Evolutionary conservation across 129 eudicot genomes (phyloP), one percentile per base, ranked within the genome.

Genomic region (Flaveria sonorensis): DNA sequence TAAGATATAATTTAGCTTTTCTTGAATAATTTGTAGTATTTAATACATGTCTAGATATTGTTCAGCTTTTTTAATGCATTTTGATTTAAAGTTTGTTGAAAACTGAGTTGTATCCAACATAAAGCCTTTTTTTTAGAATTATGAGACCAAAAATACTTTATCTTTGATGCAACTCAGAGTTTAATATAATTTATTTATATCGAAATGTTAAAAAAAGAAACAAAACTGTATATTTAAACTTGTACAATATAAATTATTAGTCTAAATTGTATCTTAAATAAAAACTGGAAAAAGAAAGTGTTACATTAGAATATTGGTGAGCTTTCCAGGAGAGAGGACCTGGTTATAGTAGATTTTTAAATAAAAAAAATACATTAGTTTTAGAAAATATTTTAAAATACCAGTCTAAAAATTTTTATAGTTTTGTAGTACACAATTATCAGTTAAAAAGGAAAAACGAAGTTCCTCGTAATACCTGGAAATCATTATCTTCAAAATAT

Each of bases 401-500:
- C 24, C 43, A 30, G 45, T 63, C 6, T 48, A 10, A 1, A 36
- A 30, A 36, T 36, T 36, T 6, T 4, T 36, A 36, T 36, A 36
- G 40, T 36, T 61, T 12, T 61, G 16, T 19, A 24, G 21, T 30
- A 63, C 43, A 30, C 30, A 52, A 20, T 21, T 51, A 36, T 14
- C n/a, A 52, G 5, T 10, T 30, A 4, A 43, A 46, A 47, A 36
- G 14, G 20, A 52, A 48, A 51, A 47, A 46, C 1, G 0, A 23
- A 1, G 20, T 52, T 3, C 40, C 40, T 40, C 53, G 16, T 40
- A 80, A 76, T 79, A 91, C 99, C 97, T 94, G 96, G 79, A 94
- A 94, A 80, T 91, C 97, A 76, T 91, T 90, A 77, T 94, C 97
- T 79, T 94, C 97, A 78, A 91, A 94, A 81, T 42, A 66, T 5